Evolutionary conservation across 2,329 filamentous ascomycete genomes (phyloP).

Genomic region (Ophiocordyceps camponoti-leonardi): DNA sequence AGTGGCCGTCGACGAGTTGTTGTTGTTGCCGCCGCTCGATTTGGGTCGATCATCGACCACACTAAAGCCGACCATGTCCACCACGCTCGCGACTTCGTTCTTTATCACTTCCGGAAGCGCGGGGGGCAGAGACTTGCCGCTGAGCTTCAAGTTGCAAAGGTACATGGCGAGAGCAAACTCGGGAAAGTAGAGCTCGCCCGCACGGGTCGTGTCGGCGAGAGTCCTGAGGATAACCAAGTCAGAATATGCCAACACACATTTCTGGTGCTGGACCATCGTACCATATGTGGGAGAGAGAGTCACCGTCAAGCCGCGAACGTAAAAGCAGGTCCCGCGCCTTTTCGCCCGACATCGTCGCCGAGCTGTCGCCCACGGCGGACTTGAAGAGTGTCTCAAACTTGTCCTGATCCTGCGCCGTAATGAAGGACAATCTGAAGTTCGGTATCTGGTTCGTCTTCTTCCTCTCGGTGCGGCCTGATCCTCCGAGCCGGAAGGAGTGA

Average conservation of each 20-base stretch:
- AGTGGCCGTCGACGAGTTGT: conserved; percentile 31
- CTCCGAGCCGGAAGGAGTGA: conserved; percentile 42
- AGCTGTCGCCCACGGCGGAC: conserved; percentile 70
- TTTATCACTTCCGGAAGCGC: conserved; percentile 67
- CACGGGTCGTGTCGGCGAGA: conserved; percentile 86
- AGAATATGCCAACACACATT: neutral
- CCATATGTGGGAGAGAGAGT: conserved; percentile 87
- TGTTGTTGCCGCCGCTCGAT: conserved; percentile 38
- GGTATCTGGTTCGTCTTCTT: conserved; percentile 62
- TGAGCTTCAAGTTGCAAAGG: conserved; percentile 84
- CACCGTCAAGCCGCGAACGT: conserved; percentile 74
- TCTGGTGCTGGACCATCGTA: conserved; percentile 19
- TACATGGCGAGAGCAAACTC: conserved; percentile 99
- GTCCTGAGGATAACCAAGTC: conserved; percentile 38
- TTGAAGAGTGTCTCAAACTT: conserved; percentile 98
- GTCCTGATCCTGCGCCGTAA: conserved; percentile 83
- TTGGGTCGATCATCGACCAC: conserved; percentile 55
- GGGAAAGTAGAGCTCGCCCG: conserved; percentile 88
- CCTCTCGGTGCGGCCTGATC: conserved; percentile 29
- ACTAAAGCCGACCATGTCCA: conserved; percentile 96
- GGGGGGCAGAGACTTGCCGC: conserved; percentile 64
- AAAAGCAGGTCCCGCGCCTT: conserved; percentile 81
- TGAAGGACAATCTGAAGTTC: conserved; percentile 87
- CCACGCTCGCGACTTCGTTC: conserved; percentile 98
- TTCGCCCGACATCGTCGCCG: conserved; percentile 78